Percentiles rank a stretch among this genome's conserved stretches.
Evolutionary conservation across 2,329 filamentous ascomycete genomes (phyloP).

Genomic region (Eutypa lata): DNA sequence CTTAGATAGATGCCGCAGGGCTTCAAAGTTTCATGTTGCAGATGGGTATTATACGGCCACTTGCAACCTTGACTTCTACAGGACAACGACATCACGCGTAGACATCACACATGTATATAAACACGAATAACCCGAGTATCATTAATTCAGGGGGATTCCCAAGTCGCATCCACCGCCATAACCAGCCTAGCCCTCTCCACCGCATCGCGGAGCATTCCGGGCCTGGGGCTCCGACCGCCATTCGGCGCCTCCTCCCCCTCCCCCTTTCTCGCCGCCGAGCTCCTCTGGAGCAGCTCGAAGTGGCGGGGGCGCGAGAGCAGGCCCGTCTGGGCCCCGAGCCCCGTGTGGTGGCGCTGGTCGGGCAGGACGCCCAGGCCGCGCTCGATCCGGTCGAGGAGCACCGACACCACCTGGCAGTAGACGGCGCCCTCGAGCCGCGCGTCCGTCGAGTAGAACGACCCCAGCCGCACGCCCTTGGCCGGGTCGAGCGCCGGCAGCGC

Average conservation of each 20-base stretch:
- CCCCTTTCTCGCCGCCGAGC: conserved; percentile 5
- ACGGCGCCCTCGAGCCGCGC: conserved; percentile 14
- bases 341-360: too few relatives aligned
- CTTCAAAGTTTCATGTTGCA: too few relatives aligned
- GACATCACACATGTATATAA: too few relatives aligned
- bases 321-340: neutral
- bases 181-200: conserved; percentile 10
- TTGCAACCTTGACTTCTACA: too few relatives aligned
- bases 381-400: conserved; percentile 16
- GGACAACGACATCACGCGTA: too few relatives aligned
- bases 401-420: conserved; percentile 13
- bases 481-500: conserved; percentile 7
- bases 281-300: conserved; percentile 12
- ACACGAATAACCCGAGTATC: too few relatives aligned
- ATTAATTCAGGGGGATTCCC: too few relatives aligned
- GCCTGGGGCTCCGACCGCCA: too few relatives aligned
- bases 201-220: conserved; percentile 5
- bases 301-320: conserved; percentile 9
- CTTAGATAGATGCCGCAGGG: too few relatives aligned
- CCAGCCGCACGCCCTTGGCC: conserved; percentile 13
- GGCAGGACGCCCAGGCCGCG: conserved; percentile 12
- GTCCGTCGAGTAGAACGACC: conserved; percentile 14
- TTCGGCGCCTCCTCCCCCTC: conserved; percentile 3
- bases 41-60: too few relatives aligned
- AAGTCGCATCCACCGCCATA: neutral